A percentile compares a stretch with the other conserved stretches of the same genome.
These are phyloP conservation scores for Colletotrichum sp. DNA, from an alignment of 2,329 filamentous ascomycete species.

Conservation along the genomic window DNA sequence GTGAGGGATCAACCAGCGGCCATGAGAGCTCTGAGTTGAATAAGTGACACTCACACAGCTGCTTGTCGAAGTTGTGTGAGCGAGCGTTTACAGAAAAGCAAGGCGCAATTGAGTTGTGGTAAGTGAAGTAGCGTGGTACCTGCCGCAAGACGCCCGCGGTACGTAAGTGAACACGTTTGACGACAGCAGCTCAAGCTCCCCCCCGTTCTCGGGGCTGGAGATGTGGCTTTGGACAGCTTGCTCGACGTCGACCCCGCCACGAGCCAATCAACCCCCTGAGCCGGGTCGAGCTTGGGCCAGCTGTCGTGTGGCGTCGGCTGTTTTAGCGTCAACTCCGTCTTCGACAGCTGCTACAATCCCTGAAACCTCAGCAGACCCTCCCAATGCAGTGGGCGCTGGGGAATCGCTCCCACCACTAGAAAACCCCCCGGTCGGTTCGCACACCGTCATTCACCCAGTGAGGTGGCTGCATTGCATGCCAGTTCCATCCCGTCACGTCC, in stretches of 20 bases:
- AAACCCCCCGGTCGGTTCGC: slow-evolving; percentile 8
- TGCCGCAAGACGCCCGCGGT: neutral
- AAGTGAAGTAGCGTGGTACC: slow-evolving; percentile 10
- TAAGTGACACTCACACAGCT: slow-evolving; percentile 5
- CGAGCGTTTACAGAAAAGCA: neutral
- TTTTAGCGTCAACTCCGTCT: slow-evolving; percentile 3
- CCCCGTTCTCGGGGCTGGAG: slow-evolving; percentile 3
- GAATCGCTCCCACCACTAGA: neutral
- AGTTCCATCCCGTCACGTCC: neutral
- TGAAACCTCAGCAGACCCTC: slow-evolving; percentile 14
- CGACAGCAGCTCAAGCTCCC: slow-evolving; percentile 12
- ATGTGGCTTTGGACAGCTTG: slow-evolving; percentile 18
- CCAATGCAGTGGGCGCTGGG: neutral
- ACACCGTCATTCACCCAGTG: slow-evolving; percentile 20
- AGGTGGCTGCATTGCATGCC: slow-evolving; percentile 7
- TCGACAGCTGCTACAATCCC: slow-evolving; percentile 17
- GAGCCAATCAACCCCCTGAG: neutral
- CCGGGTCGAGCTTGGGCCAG: neutral
- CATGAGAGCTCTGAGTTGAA: slow-evolving; percentile 11
- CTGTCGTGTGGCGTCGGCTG: slow-evolving; percentile 8
- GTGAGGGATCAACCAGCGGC: neutral
- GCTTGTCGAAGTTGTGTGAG: neutral
- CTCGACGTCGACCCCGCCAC: neutral
- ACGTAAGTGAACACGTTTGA: slow-evolving; percentile 21
- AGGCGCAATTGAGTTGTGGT: neutral